Base-by-base conservation (phyloP, 371 early-diverging fungal species). In the Circinella umbellata region DNA sequence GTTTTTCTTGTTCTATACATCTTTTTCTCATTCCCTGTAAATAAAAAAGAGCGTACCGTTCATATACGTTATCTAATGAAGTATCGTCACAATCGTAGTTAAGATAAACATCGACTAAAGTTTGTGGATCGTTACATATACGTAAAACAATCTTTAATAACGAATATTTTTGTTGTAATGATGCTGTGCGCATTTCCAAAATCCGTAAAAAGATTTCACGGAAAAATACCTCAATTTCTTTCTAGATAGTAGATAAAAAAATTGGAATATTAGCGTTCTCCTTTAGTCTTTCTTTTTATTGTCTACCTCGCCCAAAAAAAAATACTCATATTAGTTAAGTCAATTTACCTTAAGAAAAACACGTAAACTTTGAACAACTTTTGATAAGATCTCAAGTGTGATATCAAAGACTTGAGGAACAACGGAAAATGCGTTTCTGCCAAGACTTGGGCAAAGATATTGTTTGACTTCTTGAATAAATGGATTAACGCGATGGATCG, bases 21-120 rank as follows among this genome's bases (percentile, higher is more conserved):
- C 63, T 11, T 47, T 9, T 47, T 11, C 47, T 11, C 47, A 3
- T 47, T 1, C 47, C 1, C 47, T 9, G 47, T 11, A 11, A 47
- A 47, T 47, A 47, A 15, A 9, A 47, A 14, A 5, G 10, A 42
- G 4, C 70, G 34, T 70, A 78, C 81, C 87, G 74, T 61, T 87
- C 88, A 63, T 85, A 87, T 46, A 85, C 84, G 66, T 85, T 87
- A 54, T 83, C 86, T 37, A 85, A 39, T 3, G 87, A 82, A 53
- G 75, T 75, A 11, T 79, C 60, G 69, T 84, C 94, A 76, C 99
- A 99, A 79, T 99, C 99, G 76, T 97, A 98, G 80, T 98, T 98
- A 48, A 99, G 84, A 68, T 97, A 99, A 38, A 99, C 86, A 73
- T 99, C 99, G 4, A 99, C 97, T 10, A 98, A 80, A 0, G 94